Conservation (phyloP, 495 filamentous ascomycete genomes). For the Podospora sp. region DNA sequence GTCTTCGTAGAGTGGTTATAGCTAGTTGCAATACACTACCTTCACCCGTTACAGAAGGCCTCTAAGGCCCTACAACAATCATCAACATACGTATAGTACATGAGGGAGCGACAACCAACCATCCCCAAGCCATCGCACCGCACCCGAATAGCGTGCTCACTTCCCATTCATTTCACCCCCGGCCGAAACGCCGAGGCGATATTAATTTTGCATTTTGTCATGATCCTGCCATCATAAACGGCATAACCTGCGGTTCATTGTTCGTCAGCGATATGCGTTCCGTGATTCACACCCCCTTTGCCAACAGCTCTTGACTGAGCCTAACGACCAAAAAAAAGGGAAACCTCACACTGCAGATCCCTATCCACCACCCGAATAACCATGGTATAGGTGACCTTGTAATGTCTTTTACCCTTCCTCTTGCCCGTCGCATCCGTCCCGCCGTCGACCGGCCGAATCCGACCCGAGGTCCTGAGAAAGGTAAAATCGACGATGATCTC, state of each 20-base stretch:
- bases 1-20: too few species aligned
- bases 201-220: conserved; percentile 22
- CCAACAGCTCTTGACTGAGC: neutral
- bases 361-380: conserved; percentile 20
- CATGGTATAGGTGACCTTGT: conserved; percentile 20
- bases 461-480: conserved; percentile 16
- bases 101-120: too few species aligned
- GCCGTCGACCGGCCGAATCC: conserved; percentile 2
- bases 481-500: conserved; percentile 22
- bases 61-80: too few species aligned
- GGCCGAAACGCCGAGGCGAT: conserved; percentile 20
- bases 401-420: conserved; percentile 18
- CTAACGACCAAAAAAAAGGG: neutral
- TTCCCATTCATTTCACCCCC: conserved; percentile 10
- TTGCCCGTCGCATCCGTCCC: neutral
- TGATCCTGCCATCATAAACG: conserved; percentile 15
- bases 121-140: too few species aligned
- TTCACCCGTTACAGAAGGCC: too few species aligned
- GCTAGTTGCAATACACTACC: too few species aligned
- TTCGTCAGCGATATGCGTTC: neutral
- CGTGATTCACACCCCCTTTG: neutral
- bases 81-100: too few species aligned
- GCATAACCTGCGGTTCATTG: conserved; percentile 18
- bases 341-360: conserved; percentile 23
- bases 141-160: too few species aligned